Evolutionary conservation across 2,329 filamentous ascomycete species (phyloP), one percentile per base, ranked within the genome.

Genomic region (Emergomyces africanus): DNA sequence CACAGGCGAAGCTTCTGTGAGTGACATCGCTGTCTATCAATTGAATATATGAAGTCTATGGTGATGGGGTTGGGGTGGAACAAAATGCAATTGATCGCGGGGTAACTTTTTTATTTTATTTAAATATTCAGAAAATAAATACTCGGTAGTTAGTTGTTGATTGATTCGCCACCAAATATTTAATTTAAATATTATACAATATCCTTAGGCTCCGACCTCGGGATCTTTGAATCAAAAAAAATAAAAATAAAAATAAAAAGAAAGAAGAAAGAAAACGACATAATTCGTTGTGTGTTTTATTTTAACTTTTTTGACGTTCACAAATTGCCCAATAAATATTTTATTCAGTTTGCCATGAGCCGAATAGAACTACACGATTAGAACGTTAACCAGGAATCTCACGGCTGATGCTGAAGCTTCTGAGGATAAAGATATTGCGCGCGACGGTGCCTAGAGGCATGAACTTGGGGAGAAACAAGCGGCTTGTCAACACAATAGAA

Each of bases 1-100:
- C 59, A 83, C 78, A 54, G 92, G 88, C 37, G 86, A 87, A 58
- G 88, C 89, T 72, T 89, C 91, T 54, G 91, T 96, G 61, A 96
- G 80, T 65, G 92, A 96, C 94, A 97, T 96, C 64, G 9, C 56
- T 54, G 33, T 23, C 35, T 30, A 51, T 30, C 48, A 35, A 51
- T 51, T 30, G 30, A 33, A 51, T 20, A 51, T 48, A 51, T 20
- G 28, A 51, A 30, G 0, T 8, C 25, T 18, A 30, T 51, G 48
- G 48, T 35, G 48, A 15, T 35, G 48, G 18, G 33, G 30, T 6
- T 30, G 6, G 2, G 10, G 18, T 28, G 23, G 2, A 3, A 28
- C 15, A 33, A 51, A 51, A n/a, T 51, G 25, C 28, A n/a, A 35
- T 51, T 35, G 28, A n/a, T 8, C 18, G 48, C n/a, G 48, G 48